Percentiles rank a stretch among this genome's conserved stretches.
These are phyloP conservation scores for Thraustochytrium striatum DNA, from an alignment of 352 stramenopile species.

Conservation along the genomic window DNA sequence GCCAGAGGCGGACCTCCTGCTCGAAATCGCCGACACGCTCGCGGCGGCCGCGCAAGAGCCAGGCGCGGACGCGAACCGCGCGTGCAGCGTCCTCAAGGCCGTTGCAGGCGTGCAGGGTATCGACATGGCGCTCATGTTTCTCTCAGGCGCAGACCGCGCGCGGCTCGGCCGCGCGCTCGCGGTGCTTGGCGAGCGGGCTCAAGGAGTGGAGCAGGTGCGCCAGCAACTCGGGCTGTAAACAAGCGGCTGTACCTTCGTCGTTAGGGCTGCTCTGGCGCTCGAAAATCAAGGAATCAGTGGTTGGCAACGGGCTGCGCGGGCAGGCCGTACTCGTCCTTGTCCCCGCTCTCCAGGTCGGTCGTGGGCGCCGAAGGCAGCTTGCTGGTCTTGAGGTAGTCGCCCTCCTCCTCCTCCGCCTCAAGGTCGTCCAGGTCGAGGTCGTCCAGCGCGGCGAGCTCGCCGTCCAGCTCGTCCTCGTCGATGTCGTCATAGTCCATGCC, in stretches of 20 bases:
- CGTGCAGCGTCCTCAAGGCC: neutral
- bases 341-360: neutral
- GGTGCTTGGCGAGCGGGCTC: no score
- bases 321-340: constrained; percentile 30
- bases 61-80: neutral
- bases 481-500: constrained; percentile 45
- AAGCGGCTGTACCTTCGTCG: no score
- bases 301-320: constrained; percentile 23
- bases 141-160: constrained; percentile 62
- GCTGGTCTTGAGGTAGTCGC: constrained; percentile 46
- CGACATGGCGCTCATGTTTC: constrained; percentile 70
- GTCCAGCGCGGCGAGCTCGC: constrained; percentile 46
- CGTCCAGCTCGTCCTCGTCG: constrained; percentile 46
- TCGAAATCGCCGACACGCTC: constrained; percentile 60
- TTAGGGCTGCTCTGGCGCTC: no score
- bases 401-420: constrained; percentile 19
- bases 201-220: no score
- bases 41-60: constrained; percentile 54
- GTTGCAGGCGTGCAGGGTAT: constrained; percentile 62
- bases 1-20: constrained; percentile 70
- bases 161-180: no score
- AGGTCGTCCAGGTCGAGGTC: constrained; percentile 47
- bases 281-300: no score
- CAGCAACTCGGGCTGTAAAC: no score
- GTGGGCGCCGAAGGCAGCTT: constrained; percentile 36